phyloP scores from a whole-genome alignment of 2,329 filamentous ascomycete genomes.

The Delphinella strobiligena region DNA sequence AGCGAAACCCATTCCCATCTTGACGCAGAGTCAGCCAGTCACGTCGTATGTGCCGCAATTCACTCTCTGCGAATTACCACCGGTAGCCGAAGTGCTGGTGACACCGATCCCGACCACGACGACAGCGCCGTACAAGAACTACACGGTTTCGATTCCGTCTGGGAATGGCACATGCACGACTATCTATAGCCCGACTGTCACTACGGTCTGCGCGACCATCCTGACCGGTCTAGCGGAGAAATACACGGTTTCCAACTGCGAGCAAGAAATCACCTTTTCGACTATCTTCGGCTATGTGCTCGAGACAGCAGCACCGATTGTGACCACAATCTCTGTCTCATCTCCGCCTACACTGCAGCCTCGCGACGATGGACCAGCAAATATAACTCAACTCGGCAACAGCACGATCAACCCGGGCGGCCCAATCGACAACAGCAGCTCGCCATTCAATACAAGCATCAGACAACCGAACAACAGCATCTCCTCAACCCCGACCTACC shows the following conservation, averaged over 20 bases:
- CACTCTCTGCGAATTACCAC: constrained; percentile 30
- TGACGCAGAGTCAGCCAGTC: constrained; percentile 30
- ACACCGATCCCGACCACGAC: constrained; percentile 15
- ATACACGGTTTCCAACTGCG: constrained; percentile 29
- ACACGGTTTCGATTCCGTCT: constrained; percentile 20
- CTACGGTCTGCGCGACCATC: constrained; percentile 32
- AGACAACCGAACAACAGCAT: constrained; percentile 7
- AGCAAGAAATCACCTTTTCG: constrained; percentile 34
- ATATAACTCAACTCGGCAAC: neutral
- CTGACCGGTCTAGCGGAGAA: constrained; percentile 29
- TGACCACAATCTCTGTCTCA: neutral
- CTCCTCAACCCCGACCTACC: neutral
- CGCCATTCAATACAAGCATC: too few relatives aligned
- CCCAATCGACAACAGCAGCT: constrained; percentile 8
- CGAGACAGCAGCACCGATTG: constrained; percentile 23
- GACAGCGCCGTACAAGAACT: constrained; percentile 26
- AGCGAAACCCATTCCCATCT: constrained; percentile 28
- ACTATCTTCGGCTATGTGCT: constrained; percentile 31
- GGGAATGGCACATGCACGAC: constrained; percentile 27
- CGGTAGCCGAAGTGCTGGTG: constrained; percentile 21
- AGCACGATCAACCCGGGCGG: neutral
- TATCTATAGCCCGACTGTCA: constrained; percentile 26
- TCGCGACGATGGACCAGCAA: neutral
- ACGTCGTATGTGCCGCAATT: constrained; percentile 30
- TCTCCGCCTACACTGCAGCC: neutral